Evolutionary conservation across 805 yeast species (phyloP).

Genomic region (Starmera quercuum): DNA sequence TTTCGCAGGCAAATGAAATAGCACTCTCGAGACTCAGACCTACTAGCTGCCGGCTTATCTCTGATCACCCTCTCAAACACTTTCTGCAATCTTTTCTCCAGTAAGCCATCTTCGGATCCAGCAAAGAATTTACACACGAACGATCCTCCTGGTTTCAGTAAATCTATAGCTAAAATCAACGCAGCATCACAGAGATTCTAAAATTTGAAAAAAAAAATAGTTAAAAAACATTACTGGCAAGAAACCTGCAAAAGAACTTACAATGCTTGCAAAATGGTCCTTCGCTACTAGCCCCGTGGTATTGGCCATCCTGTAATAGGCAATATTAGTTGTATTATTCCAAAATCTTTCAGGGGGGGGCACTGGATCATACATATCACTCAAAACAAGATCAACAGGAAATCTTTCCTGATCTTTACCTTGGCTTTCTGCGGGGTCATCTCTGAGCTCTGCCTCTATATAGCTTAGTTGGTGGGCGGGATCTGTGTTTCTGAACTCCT

Average conservation of each 20-base stretch:
- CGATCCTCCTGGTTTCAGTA: slow-evolving; percentile 63
- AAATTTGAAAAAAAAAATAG: slow-evolving; percentile 3
- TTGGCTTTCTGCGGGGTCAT: slow-evolving; percentile 4
- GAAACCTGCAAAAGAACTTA: slow-evolving; percentile 23
- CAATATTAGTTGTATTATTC: slow-evolving; percentile 64
- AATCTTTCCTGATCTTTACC: slow-evolving; percentile 8
- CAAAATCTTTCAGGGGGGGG: slow-evolving; percentile 43
- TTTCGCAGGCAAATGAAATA: slow-evolving; percentile 67
- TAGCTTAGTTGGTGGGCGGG: slow-evolving; percentile 18
- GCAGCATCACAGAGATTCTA: slow-evolving; percentile 90
- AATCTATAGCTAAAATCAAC: slow-evolving; percentile 60
- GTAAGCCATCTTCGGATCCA: slow-evolving; percentile 65
- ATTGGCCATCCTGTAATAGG: slow-evolving; percentile 88
- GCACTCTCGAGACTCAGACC: slow-evolving; percentile 74
- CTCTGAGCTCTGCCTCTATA: slow-evolving; percentile 20
- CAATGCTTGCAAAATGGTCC: slow-evolving; percentile 80
- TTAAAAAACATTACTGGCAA: neutral
- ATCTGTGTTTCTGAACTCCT: neutral
- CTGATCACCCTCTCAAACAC: slow-evolving; percentile 59
- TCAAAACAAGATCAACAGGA: slow-evolving; percentile 60
- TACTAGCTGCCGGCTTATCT: slow-evolving; percentile 75
- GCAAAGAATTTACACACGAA: slow-evolving; percentile 80
- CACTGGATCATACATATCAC: slow-evolving; percentile 78
- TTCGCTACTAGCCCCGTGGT: slow-evolving; percentile 75
- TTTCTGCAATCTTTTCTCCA: slow-evolving; percentile 50